These are phyloP conservation scores for Triticum turgidum DNA, from an alignment of 176 grass and related monocot genomes.

Conservation along the genomic window DNA sequence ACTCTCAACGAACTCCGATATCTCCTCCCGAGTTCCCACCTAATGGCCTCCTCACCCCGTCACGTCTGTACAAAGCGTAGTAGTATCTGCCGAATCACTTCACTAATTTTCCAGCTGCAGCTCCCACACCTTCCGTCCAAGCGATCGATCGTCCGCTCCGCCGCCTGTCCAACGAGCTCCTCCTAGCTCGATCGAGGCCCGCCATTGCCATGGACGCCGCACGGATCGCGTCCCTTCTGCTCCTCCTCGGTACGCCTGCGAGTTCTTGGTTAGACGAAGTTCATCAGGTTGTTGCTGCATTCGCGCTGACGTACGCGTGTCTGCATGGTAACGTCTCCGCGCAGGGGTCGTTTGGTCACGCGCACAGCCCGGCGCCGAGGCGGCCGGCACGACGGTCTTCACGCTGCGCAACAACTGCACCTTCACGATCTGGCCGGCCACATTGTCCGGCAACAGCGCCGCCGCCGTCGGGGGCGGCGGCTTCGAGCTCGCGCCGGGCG, in stretches of 20 bases:
- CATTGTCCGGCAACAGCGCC: conserved; percentile 66
- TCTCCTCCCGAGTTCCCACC: conserved; percentile 29
- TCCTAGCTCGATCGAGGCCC: not conserved
- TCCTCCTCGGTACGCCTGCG: conserved; percentile 28
- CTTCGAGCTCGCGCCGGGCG: conserved; percentile 54
- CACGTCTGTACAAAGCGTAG: not conserved
- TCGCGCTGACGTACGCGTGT: not conserved
- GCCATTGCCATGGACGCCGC: conserved; percentile 23
- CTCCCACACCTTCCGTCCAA: not conserved
- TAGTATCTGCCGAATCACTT: not conserved
- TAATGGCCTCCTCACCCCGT: not conserved
- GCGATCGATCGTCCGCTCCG: not conserved
- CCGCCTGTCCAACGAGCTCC: not conserved
- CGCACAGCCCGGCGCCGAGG: not conserved
- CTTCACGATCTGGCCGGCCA: conserved; percentile 66
- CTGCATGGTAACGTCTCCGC: not conserved
- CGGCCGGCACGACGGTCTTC: conserved; percentile 53
- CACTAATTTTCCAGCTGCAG: not conserved
- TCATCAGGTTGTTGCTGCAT: not conserved
- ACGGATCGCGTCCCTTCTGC: not conserved
- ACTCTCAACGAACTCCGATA: conserved; percentile 45
- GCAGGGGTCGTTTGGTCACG: conserved; percentile 24
- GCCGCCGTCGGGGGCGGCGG: conserved; percentile 58
- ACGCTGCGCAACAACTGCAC: conserved; percentile 76
- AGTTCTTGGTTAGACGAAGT: not conserved